Evolutionary conservation across 208 protist species (phyloP).

Genomic region (Novymonas esmeraldas): DNA sequence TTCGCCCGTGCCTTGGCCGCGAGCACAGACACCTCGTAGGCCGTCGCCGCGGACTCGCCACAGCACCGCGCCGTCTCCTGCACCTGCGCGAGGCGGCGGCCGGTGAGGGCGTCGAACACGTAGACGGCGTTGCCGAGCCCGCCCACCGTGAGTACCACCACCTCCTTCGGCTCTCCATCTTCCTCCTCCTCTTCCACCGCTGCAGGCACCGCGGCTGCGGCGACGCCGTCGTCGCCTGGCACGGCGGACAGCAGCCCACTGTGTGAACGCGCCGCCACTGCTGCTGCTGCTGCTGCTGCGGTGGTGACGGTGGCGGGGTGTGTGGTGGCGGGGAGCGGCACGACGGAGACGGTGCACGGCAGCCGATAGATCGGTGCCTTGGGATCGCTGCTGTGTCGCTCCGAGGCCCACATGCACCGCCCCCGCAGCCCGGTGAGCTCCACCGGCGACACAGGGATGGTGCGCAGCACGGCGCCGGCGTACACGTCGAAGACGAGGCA

Average conservation of each 20-base stretch:
- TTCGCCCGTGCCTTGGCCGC: neutral
- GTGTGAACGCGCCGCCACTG: neutral
- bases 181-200: conserved; percentile 1
- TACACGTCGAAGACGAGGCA: conserved; percentile 75
- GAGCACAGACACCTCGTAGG: conserved; percentile 3
- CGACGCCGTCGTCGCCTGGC: neutral
- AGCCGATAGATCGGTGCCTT: conserved; percentile 65
- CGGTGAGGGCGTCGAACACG: conserved; percentile 70
- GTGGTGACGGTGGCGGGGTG: neutral
- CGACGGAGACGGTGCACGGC: conserved; percentile 50
- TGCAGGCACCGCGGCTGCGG: neutral
- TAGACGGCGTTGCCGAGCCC: conserved; percentile 63
- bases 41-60: conserved; percentile 7
- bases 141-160: conserved; percentile 62
- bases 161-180: conserved; percentile 22
- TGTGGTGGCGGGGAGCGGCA: conserved; percentile 15
- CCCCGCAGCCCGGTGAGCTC: conserved; percentile 38
- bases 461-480: conserved; percentile 55
- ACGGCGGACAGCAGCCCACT: neutral
- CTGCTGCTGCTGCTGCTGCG: neutral
- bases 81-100: conserved; percentile 41
- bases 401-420: conserved; percentile 25
- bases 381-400: conserved; percentile 36
- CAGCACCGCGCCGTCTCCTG: conserved; percentile 17
- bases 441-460: conserved; percentile 68